Evolutionary conservation across 2,329 filamentous ascomycete species (phyloP).

Genomic region (Bipolaris oryzae): DNA sequence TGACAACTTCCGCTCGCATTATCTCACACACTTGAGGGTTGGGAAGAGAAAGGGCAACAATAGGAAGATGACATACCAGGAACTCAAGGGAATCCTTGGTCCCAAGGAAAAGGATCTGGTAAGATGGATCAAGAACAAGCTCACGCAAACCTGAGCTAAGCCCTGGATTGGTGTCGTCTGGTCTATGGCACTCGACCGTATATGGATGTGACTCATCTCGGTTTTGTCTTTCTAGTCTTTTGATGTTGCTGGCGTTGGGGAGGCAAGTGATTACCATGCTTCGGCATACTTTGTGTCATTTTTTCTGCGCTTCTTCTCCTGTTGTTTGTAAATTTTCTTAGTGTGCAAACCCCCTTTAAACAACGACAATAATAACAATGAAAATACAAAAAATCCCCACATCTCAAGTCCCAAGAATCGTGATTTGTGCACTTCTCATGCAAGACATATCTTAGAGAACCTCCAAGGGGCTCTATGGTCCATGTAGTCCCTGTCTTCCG

Average conservation of each 20-base stretch:
- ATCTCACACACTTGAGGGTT: conserved; percentile 32
- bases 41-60: conserved; percentile 28
- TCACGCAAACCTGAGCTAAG: neutral
- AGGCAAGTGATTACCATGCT: conserved; percentile 11
- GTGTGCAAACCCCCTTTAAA: neutral
- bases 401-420: too few relatives aligned
- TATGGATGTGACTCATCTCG: neutral
- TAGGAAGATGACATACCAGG: conserved; percentile 19
- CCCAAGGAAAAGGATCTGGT: conserved; percentile 24
- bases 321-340: conserved; percentile 4
- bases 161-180: neutral
- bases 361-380: too few relatives aligned
- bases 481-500: too few relatives aligned
- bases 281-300: neutral
- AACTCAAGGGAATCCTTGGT: conserved; percentile 26
- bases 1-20: conserved; percentile 34
- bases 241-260: conserved; percentile 8
- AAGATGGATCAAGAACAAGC: conserved; percentile 18
- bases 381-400: neutral
- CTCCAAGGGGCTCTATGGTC: neutral
- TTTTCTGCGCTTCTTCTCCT: neutral
- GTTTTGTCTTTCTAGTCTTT: neutral
- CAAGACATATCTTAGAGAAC: neutral
- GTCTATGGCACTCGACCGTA: neutral
- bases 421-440: neutral